Base-by-base conservation (phyloP, 2,329 filamentous ascomycete species). In the Pyricularia grisea region DNA sequence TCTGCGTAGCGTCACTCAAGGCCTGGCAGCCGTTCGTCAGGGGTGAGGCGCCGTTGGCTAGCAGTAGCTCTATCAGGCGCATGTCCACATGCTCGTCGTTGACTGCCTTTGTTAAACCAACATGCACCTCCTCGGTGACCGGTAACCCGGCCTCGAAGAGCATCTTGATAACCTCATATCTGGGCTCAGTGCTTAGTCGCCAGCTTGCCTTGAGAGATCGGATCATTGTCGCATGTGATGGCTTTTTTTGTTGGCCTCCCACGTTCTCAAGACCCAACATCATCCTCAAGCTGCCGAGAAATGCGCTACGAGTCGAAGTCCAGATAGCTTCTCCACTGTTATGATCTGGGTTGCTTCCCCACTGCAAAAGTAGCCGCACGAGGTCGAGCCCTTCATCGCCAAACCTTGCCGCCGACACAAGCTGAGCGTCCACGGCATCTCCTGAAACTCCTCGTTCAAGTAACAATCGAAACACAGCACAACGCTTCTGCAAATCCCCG, bases 291-390 rank as follows among this genome's bases (percentile, higher is more conserved):
- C 79, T 85, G 0, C 77, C 78, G 58, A 86, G 75, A 70, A 82
- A 84, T 0, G 83, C 84, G 70, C 82, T 84, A 50, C 82, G 79
- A 0, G 84, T 82, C 0, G 85, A 84, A 12, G 84, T 82, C 72
- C 85, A 83, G 4, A 88, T 80, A 4, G 84, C 82, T 68, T 87
- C 84, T 1, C 86, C 86, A 11, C 81, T 79, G 25, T 83, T 83
- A 73, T 83, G 83, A 72, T 88, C 84, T 0, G 85, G 82, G 68
- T 84, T 83, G 3, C 86, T 87, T 0, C 86, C 86, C 36, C 83
- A 79, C 0, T 75, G 71, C 9, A 89, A 76, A 23, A 90, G 73
- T 11, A 87, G 80, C 31, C 76, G 77, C 36, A 88, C 79, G 17
- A 88, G 75, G 6, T 79, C 78, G 31, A 81, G 78, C 1, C 82